A percentile compares a stretch with the other conserved stretches of the same genome.
Evolutionary conservation across 306 rosid species (phyloP).

Genomic region (Rosa chinensis): DNA sequence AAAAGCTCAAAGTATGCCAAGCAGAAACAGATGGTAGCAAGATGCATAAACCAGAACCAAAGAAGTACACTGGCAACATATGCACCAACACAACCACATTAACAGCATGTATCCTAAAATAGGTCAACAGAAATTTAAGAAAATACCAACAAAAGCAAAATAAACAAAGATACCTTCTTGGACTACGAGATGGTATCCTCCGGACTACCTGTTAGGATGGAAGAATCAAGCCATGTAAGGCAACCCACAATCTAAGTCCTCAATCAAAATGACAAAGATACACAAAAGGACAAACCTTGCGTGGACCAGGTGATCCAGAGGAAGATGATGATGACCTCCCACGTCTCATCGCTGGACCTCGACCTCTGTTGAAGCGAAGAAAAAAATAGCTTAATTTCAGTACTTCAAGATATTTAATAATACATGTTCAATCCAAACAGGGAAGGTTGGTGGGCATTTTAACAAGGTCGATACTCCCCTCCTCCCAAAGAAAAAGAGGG

Average conservation of each 20-base stretch:
- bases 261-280: slow-evolving; percentile 8
- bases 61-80: not conserved
- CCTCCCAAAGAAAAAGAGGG: not conserved
- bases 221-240: slow-evolving; percentile 15
- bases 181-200: slow-evolving; percentile 69
- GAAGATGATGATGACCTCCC: slow-evolving; percentile 79
- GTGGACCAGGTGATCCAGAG: slow-evolving; percentile 91
- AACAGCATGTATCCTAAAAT: not conserved
- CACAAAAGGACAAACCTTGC: slow-evolving; percentile 56
- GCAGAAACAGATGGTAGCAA: not conserved
- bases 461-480: not conserved
- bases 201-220: slow-evolving; percentile 49
- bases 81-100: not conserved
- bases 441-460: not conserved
- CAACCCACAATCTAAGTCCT: slow-evolving; percentile 12
- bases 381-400: not conserved
- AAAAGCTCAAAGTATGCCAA: not conserved
- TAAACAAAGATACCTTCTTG: slow-evolving; percentile 57
- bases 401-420: not conserved
- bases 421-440: not conserved
- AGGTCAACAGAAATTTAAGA: not conserved
- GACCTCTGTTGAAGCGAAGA: slow-evolving; percentile 56
- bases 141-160: not conserved
- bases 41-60: not conserved
- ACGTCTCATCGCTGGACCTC: slow-evolving; percentile 65